Evolutionary conservation across 306 rosid genomes (phyloP).

Genomic region (Glycyrrhiza uralensis): DNA sequence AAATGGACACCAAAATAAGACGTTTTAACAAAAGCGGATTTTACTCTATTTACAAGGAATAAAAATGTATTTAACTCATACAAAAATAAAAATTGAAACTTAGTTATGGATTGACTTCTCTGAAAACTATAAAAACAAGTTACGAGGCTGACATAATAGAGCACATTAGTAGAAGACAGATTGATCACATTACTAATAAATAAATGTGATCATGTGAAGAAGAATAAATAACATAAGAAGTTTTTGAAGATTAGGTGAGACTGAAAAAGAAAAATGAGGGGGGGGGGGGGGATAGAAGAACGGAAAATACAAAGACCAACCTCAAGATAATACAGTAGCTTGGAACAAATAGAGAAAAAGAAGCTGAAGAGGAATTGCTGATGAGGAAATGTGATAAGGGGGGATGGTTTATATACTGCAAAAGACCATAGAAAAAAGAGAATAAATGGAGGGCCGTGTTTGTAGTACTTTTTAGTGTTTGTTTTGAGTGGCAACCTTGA

Average conservation of each 20-base stretch:
- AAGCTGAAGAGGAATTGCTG: conserved; percentile 32
- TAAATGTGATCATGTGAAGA: not conserved
- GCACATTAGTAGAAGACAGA: not conserved
- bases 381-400: conserved; percentile 42
- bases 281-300: not conserved
- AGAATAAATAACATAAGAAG: not conserved
- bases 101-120: conserved; percentile 11
- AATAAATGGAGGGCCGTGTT: conserved; percentile 65
- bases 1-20: too few species aligned
- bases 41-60: too few species aligned
- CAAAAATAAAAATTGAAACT: not conserved
- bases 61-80: too few species aligned
- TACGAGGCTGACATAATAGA: conserved; percentile 24
- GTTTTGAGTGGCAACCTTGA: conserved; percentile 60
- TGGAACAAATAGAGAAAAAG: conserved; percentile 27
- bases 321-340: conserved; percentile 35
- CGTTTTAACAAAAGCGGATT: too few species aligned
- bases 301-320: conserved; percentile 28
- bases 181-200: conserved; percentile 15
- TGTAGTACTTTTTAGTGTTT: conserved; percentile 63
- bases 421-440: conserved; percentile 51
- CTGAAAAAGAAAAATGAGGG: conserved; percentile 2
- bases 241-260: not conserved
- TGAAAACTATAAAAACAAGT: conserved; percentile 26
- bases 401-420: conserved; percentile 58